Evolutionary conservation across 495 filamentous ascomycete species (phyloP), one percentile per base, ranked within the genome.

Genomic region (Cudoniella acicularis): DNA sequence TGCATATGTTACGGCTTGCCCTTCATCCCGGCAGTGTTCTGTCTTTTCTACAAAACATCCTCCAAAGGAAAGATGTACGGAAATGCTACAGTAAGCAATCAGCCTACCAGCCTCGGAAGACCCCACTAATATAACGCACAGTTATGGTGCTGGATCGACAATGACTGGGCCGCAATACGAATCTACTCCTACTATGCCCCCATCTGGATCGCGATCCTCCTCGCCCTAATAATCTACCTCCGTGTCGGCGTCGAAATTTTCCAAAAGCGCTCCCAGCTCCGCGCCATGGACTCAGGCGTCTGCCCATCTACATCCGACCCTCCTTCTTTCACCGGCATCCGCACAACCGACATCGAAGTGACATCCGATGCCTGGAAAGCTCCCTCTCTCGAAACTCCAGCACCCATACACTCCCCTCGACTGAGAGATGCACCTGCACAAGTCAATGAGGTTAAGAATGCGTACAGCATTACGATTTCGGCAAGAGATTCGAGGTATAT

Each of bases 121-220:
- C 50, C 16, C 22, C 11, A 56, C 10, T 45, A 23, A 10, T n/a
- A 16, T 10, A 26, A 22, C 43, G 21, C 24, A 20, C 43, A 81
- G 81, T 75, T 96, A 41, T 95, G 91, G 91, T 96, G 91, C 71
- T 96, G 91, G 91, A 81, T 95, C 48, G 77, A 78, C 42, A 72
- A 75, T 26, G 64, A 79, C 47, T 92, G 84, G 81, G 87, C 87
- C 64, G 75, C 80, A 53, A 76, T 94, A 13, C 86, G 91, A 22
- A 86, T 95, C 43, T 87, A 83, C 42, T 75, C 81, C 51, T 91
- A 93, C 72, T 96, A 96, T 69, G 80, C 83, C 2, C 90, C 90
- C 4, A 87, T 93, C n/a, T 95, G 91, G 91, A 66, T 87, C n/a
- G 81, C 88, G 55, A 86, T 93, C 59, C 61, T 80, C 21, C 59